A percentile compares a stretch with the other conserved stretches of the same genome.
Conservation (phyloP, 192 early-diverging fungal species). For the Linnemannia exigua region DNA sequence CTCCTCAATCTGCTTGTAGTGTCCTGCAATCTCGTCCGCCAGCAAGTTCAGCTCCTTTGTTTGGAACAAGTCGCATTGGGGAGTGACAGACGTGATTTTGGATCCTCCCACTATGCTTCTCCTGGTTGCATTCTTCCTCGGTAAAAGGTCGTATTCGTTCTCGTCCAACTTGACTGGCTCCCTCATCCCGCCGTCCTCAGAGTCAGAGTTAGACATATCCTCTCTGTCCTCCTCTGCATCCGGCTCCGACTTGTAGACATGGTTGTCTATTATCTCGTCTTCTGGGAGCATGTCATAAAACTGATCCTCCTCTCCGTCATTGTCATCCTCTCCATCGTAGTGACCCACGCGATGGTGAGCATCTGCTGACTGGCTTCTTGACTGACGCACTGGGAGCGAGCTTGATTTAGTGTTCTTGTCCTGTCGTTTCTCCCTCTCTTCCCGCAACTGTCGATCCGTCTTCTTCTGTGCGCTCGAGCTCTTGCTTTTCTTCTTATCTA, state of each 20-base stretch:
- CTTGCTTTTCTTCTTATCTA: neutral
- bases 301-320: conserved; percentile 4
- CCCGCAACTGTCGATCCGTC: neutral
- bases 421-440: neutral
- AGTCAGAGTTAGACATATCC: neutral
- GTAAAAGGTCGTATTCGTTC: neutral
- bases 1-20: neutral
- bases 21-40: conserved; percentile 1
- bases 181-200: neutral
- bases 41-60: neutral
- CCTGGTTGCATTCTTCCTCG: neutral
- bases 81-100: neutral
- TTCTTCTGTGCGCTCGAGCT: neutral
- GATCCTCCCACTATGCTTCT: neutral
- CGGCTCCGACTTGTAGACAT: neutral
- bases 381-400: neutral
- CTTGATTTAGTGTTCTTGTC: neutral
- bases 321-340: neutral
- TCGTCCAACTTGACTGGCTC: neutral
- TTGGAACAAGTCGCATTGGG: neutral
- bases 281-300: neutral
- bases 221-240: neutral
- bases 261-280: neutral
- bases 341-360: neutral
- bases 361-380: neutral